Percentiles rank a stretch among this genome's conserved stretches.
Evolutionary conservation across 1,284 basidiomycete species (phyloP).

Genomic region (Fomes fomentarius): DNA sequence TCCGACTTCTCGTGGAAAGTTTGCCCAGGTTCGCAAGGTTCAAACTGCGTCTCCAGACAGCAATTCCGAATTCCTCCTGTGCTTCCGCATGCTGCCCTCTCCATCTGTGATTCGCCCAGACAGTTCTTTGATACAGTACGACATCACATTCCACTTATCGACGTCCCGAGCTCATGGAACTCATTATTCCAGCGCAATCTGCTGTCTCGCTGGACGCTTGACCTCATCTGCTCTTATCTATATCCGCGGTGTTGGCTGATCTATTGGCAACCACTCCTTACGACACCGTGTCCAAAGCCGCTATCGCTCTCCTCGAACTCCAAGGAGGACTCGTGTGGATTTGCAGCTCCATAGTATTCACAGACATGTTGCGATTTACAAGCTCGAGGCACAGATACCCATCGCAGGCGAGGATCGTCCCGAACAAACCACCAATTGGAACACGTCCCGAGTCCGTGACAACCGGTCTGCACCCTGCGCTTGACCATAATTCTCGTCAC

Average conservation of each 20-base stretch:
- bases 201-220: too few species aligned
- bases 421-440: neutral
- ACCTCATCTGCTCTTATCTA: neutral
- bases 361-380: too few species aligned
- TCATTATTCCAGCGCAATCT: constrained; percentile 9
- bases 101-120: constrained; percentile 24
- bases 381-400: neutral
- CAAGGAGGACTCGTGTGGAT: too few species aligned
- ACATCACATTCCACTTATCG: constrained; percentile 6
- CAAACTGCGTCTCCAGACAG: constrained; percentile 24
- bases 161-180: neutral
- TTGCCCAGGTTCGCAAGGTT: too few species aligned
- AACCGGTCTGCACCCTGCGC: constrained; percentile 2
- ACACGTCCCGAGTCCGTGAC: constrained; percentile 1
- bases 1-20: constrained; percentile 24
- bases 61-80: constrained; percentile 23
- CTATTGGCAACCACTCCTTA: constrained; percentile 1
- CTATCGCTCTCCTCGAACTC: too few species aligned
- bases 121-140: constrained; percentile 22
- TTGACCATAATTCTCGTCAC: constrained; percentile 7
- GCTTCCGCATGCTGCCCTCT: constrained; percentile 19
- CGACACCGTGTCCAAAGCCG: constrained; percentile 1
- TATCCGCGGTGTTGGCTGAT: too few species aligned
- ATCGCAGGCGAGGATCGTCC: neutral
- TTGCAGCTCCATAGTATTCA: too few species aligned